A percentile compares a stretch with the other conserved stretches of the same genome.
Conservation (phyloP, 495 filamentous ascomycete genomes). For the Bathelium albidoporum region DNA sequence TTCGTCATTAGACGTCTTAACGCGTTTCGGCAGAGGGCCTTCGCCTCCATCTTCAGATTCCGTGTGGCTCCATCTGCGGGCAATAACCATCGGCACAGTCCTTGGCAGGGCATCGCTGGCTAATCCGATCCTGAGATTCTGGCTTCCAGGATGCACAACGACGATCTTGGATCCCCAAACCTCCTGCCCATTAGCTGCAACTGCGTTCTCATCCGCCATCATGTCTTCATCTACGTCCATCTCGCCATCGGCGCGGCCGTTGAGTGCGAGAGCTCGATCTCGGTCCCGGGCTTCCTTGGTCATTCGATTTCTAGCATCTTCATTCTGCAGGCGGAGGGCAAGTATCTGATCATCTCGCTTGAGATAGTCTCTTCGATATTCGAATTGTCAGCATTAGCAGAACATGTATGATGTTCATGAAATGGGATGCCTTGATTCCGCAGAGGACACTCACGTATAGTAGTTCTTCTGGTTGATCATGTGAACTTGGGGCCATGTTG, state of each 20-base stretch:
- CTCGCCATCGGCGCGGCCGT: conserved; percentile 36
- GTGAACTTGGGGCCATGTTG: conserved; percentile 81
- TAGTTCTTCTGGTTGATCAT: conserved; percentile 99
- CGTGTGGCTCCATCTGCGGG: conserved; percentile 58
- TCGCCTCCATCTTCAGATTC: conserved; percentile 70
- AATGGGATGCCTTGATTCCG: no score
- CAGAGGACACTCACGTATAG: conserved; percentile 73
- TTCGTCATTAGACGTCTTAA: conserved; percentile 57
- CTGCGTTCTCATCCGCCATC: conserved; percentile 46
- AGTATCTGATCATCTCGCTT: conserved; percentile 96
- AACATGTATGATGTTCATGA: not conserved
- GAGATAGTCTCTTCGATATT: conserved; percentile 66
- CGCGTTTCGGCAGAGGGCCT: conserved; percentile 78
- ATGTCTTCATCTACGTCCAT: conserved; percentile 44
- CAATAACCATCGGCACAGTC: conserved; percentile 87
- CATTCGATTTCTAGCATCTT: conserved; percentile 68
- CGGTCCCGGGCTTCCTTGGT: conserved; percentile 74
- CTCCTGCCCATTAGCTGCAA: conserved; percentile 37
- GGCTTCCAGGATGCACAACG: conserved; percentile 94
- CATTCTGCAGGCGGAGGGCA: conserved; percentile 72
- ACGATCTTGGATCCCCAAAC: conserved; percentile 75
- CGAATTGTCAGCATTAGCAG: not conserved
- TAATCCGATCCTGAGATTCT: conserved; percentile 85
- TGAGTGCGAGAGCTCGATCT: conserved; percentile 65
- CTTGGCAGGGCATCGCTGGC: conserved; percentile 91